Conservation (phyloP, 805 yeast species). For the Middelhovenomyces tepae region DNA sequence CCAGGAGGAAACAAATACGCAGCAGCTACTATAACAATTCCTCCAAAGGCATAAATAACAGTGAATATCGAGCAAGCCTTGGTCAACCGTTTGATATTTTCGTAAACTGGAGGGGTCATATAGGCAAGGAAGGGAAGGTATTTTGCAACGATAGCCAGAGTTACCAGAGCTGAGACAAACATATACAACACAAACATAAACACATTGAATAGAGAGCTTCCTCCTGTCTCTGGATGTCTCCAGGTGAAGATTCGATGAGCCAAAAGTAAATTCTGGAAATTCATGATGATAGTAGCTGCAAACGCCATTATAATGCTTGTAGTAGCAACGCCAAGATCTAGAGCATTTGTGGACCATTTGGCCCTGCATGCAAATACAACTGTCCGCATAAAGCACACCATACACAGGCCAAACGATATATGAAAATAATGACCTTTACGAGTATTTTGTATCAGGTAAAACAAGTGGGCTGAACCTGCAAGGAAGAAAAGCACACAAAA, state of each 20-base stretch:
- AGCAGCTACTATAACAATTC: slow-evolving; percentile 39
- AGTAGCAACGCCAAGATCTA: slow-evolving; percentile 42
- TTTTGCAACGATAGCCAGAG: slow-evolving; percentile 60
- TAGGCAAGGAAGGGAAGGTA: slow-evolving; percentile 47
- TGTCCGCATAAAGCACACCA: slow-evolving; percentile 44
- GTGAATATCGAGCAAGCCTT: slow-evolving; percentile 43
- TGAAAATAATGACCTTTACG: slow-evolving; percentile 60
- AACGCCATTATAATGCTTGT: slow-evolving; percentile 48
- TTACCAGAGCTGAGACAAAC: slow-evolving; percentile 47
- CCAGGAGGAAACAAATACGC: slow-evolving; percentile 53
- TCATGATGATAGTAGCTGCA: slow-evolving; percentile 49
- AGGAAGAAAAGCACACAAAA: no score
- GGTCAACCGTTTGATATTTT: slow-evolving; percentile 38
- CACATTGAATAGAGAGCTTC: slow-evolving; percentile 40
- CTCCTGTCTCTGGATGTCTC: slow-evolving; percentile 67
- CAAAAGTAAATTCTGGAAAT: slow-evolving; percentile 51
- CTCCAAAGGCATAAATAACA: slow-evolving; percentile 43
- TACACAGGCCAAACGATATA: slow-evolving; percentile 43
- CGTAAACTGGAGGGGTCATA: no score
- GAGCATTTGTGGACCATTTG: slow-evolving; percentile 46
- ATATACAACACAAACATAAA: slow-evolving; percentile 43
- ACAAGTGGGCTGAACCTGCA: no score
- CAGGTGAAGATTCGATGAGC: slow-evolving; percentile 70
- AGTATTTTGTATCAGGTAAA: no score
- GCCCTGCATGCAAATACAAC: slow-evolving; percentile 53